Evolutionary conservation across 805 yeast species (phyloP), one percentile per base, ranked within the genome.

Genomic region (Wickerhamomyces subpelliculosus): DNA sequence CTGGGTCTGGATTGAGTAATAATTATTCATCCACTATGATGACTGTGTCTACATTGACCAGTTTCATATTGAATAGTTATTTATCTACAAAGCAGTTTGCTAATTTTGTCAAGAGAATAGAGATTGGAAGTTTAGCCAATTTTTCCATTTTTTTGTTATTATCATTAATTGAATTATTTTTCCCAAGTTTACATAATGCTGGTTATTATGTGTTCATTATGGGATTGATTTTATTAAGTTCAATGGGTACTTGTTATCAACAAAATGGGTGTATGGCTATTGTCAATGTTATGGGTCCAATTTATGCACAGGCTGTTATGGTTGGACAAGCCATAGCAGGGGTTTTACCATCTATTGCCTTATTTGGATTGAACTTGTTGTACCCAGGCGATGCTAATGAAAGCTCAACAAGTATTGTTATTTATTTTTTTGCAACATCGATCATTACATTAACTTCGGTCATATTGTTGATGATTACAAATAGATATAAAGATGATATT

Each of bases 301-400:
- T 78, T 12, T 84, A 75, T 55, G 89, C 95, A 10, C 96, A 93
- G 52, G 94, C 84, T 0, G 83, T 83, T 2, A 85, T 93, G 83
- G 89, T 89, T 4, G 98, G 98, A 2, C 96, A 90, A 58, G 96
- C 95, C 0, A 65, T 90, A 14, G 87, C 97, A 0, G 98, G 98
- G 2, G 95, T 93, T 0, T 63, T 90, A 26, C 97, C 98, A 2
- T 78, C 96, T 0, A 55, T 84, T 16, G 79, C 83, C 12, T 72
- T 77, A 48, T 80, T 78, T 43, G 42, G 72, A 10, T 73, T 83
- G 10, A 76, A 75, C 20, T 51, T 73, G 21, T 12, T 46, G 12
- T 32, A 51, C 27, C 13, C 23, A 19, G 55, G 45, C 10, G 45
- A 55, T 11, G 45, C 38, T n/a, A 61, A 55, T 32, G 45, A 46